A percentile compares a stretch with the other conserved stretches of the same genome.
These are phyloP conservation scores for Boletus huronensis DNA, from an alignment of 768 basidiomycete genomes.

Conservation along the genomic window DNA sequence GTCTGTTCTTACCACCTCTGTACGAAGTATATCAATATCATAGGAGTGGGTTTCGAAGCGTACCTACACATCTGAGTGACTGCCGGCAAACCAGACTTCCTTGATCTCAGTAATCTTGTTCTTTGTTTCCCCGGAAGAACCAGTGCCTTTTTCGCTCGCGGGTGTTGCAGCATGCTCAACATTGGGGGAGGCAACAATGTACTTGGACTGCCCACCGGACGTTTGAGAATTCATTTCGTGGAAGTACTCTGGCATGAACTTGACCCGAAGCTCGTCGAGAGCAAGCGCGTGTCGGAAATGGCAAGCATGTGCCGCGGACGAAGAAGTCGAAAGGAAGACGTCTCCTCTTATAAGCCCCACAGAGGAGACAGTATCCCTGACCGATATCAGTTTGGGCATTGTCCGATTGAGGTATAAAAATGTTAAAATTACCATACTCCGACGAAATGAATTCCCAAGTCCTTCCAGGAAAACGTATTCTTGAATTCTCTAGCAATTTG, in stretches of 20 bases:
- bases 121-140: background rate
- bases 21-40: background rate
- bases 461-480: conserved; percentile 41
- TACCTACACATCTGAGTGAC: conserved; percentile 36
- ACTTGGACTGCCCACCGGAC: conserved; percentile 11
- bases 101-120: conserved; percentile 32
- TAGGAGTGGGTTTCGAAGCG: background rate
- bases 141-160: background rate
- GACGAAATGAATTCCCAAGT: conserved; percentile 46
- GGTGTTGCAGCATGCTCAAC: background rate
- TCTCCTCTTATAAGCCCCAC: conserved; percentile 50
- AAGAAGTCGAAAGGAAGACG: conserved; percentile 53
- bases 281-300: conserved; percentile 63
- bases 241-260: conserved; percentile 49
- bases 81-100: conserved; percentile 58
- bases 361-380: conserved; percentile 66
- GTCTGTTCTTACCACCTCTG: conserved; percentile 25
- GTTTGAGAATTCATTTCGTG: conserved; percentile 27
- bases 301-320: conserved; percentile 50
- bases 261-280: conserved; percentile 60
- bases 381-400: background rate
- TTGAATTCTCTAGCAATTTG: conserved; percentile 36
- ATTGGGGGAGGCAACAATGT: background rate
- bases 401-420: background rate
- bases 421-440: conserved; percentile 44